These are phyloP conservation scores for Botryotinia globosa DNA, from an alignment of 2,329 filamentous ascomycete genomes.

Conservation along the genomic window DNA sequence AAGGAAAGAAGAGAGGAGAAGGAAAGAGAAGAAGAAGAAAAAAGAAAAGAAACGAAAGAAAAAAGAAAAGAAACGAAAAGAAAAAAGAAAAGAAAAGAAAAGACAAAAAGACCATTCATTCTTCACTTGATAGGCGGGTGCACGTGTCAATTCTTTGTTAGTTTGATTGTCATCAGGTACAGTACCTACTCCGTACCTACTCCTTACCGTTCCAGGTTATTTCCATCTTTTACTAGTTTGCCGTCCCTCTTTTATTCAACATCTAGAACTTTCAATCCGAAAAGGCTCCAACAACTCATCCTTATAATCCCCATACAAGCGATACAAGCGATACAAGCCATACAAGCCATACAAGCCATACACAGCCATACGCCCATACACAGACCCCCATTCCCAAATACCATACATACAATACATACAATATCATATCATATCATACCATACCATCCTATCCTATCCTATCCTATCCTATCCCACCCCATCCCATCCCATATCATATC, in stretches of 20 bases:
- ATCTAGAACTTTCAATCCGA: not conserved
- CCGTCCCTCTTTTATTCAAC: conserved; percentile 5
- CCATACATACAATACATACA: not conserved
- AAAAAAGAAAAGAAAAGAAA: too few species aligned
- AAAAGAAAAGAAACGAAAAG: too few species aligned
- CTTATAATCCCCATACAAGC: not conserved
- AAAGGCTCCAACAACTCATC: not conserved
- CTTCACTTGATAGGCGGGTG: not conserved
- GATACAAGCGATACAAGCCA: not conserved
- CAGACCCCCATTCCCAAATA: not conserved
- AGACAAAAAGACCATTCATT: not conserved
- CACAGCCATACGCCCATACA: not conserved
- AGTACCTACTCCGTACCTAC: not conserved
- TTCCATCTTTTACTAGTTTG: too few species aligned
- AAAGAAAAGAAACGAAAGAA: too few species aligned
- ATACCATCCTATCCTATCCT: not conserved
- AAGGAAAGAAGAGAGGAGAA: too few species aligned
- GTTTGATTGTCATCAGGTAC: not conserved
- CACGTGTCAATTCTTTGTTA: conserved; percentile 5
- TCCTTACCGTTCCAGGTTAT: too few species aligned
- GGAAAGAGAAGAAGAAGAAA: too few species aligned
- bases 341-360: not conserved
- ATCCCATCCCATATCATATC: not conserved
- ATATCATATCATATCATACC: too few species aligned
- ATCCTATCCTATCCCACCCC: not conserved